Percentiles rank a stretch among this genome's conserved stretches.
These are phyloP conservation scores for Calocybe cyanea DNA, from an alignment of 768 basidiomycete species.

Conservation along the genomic window DNA sequence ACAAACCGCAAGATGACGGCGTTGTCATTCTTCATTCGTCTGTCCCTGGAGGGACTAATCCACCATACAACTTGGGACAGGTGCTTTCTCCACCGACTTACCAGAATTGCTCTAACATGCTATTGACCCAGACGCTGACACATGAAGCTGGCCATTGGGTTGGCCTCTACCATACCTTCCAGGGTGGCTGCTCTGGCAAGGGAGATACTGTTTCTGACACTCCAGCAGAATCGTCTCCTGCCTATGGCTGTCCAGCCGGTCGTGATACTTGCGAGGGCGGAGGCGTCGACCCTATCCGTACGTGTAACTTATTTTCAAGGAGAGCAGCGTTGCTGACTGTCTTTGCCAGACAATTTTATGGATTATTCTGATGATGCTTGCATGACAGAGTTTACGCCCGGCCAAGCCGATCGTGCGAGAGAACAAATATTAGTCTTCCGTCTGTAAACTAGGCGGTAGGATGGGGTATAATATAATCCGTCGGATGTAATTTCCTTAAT, in stretches of 20 bases:
- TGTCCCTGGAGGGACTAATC: conserved; percentile 36
- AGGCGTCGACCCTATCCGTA: conserved; percentile 36
- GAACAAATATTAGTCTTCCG: too few relatives aligned
- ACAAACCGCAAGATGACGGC: conserved; percentile 35
- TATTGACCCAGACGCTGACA: too few relatives aligned
- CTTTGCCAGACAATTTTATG: conserved; percentile 35
- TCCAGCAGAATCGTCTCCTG: conserved; percentile 30
- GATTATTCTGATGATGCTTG: conserved; percentile 43
- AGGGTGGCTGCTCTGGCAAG: conserved; percentile 28
- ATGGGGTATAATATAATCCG: too few relatives aligned
- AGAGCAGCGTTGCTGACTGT: neutral
- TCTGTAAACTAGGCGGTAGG: too few relatives aligned
- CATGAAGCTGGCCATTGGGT: conserved; percentile 50
- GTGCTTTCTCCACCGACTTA: too few relatives aligned
- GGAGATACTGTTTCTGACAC: conserved; percentile 41
- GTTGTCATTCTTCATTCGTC: conserved; percentile 33
- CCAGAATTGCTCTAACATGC: too few relatives aligned
- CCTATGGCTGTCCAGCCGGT: conserved; percentile 29
- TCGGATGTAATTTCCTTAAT: too few relatives aligned
- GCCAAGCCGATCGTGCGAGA: conserved; percentile 36
- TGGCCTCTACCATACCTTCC: conserved; percentile 45
- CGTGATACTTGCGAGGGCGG: conserved; percentile 20
- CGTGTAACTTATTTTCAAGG: conserved; percentile 5
- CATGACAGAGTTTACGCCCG: conserved; percentile 40
- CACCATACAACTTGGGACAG: conserved; percentile 35